phyloP scores from a whole-genome alignment of 2,329 filamentous ascomycete genomes.

The Fusarium floridanum region DNA sequence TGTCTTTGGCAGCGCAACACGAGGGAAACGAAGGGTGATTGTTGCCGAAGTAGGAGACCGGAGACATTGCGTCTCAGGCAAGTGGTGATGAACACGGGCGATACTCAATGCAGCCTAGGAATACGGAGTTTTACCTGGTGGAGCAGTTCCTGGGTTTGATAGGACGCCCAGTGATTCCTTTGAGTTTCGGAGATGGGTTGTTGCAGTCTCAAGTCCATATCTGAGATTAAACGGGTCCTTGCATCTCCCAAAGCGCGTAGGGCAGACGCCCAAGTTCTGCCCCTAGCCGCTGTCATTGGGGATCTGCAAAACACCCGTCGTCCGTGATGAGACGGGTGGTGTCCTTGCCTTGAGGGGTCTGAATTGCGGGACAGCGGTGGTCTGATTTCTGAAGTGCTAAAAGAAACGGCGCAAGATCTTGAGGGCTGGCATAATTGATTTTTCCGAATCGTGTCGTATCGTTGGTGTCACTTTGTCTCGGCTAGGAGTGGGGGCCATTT shows the following conservation, averaged over 20 bases:
- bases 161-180: conserved; percentile 4
- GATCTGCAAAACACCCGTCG: conserved; percentile 11
- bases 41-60: conserved; percentile 11
- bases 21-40: conserved; percentile 26
- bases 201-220: background rate
- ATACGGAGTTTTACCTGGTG: background rate
- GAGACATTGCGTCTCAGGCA: conserved; percentile 12
- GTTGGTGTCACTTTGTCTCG: conserved; percentile 21
- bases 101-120: conserved; percentile 17
- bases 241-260: background rate
- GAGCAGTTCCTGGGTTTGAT: background rate
- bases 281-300: conserved; percentile 9
- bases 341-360: conserved; percentile 4
- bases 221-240: conserved; percentile 11
- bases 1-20: conserved; percentile 11
- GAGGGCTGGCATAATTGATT: conserved; percentile 15
- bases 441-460: conserved; percentile 13
- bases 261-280: conserved; percentile 1
- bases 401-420: conserved; percentile 14
- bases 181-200: background rate
- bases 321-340: background rate
- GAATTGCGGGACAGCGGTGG: conserved; percentile 22
- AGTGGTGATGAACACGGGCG: conserved; percentile 6
- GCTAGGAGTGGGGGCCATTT: conserved; percentile 18
- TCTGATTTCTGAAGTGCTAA: conserved; percentile 18